Evolutionary conservation across 495 filamentous ascomycete species (phyloP), one percentile per base, ranked within the genome.

Genomic region (Wilcoxina mikolae): DNA sequence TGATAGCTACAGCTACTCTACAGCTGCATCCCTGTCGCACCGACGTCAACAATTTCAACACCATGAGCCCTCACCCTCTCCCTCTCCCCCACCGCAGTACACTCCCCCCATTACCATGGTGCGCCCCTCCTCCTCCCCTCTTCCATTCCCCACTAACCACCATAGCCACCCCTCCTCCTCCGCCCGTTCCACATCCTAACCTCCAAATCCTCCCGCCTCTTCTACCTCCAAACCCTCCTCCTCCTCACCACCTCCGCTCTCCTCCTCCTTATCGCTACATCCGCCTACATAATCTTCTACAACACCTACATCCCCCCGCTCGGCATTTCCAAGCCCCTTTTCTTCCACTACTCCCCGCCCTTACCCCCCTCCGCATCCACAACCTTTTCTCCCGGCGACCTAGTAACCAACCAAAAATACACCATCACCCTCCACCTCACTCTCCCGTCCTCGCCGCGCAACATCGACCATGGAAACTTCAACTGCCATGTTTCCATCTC

Each of bases 401-500:
- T 83, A 23, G 74, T 76, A 48, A 64, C 68, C 9, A 62, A 69
- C 25, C 80, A 84, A 60, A 60, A 71, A 9, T 87, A 87, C 70
- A 77, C 84, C 63, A 71, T 87, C 39, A 65, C 68, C 5, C 66
- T 85, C 2, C 68, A 74, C 24, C 71, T 87, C 10, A 69, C 67
- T 0, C 59, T 87, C 3, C 83, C 83, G 3, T 72, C 75, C 15
- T 79, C 78, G 3, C 77, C 74, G 0, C 38, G 65, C 1, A 87
- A 86, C 64, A 62, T 78, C 18, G 70, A 66, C 5, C 68, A 66
- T 25, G 91, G 90, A 20, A 95, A 95, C 69, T 96, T 96, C 74
- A 96, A 96, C 89, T 70, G 94, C 12, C 80, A 86, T 48, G 70
- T 95, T n/a, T 70, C 77, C 15, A 72, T 90, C 11, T 70, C 79